phyloP scores from a whole-genome alignment of 345 rosid species.

The Raphanus sativus region DNA sequence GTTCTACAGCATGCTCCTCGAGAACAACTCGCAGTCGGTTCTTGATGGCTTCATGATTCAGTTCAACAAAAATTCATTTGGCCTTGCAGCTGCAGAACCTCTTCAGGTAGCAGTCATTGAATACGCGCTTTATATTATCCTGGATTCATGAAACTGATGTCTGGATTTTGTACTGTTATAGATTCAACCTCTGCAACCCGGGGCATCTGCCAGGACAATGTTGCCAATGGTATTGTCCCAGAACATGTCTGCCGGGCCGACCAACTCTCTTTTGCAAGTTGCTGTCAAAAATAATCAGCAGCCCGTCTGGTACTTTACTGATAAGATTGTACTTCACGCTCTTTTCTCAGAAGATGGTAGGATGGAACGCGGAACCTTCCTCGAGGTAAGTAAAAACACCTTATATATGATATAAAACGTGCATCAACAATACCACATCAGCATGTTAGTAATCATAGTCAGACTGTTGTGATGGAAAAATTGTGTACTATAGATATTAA shows the following conservation, averaged over 20 bases:
- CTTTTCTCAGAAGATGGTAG: constrained; percentile 84
- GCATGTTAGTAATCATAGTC: background rate
- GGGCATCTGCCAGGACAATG: constrained; percentile 59
- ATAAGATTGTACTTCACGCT: constrained; percentile 62
- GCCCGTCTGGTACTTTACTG: constrained; percentile 86
- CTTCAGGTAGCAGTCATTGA: constrained; percentile 61
- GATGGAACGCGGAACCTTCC: constrained; percentile 90
- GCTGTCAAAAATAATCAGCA: constrained; percentile 91
- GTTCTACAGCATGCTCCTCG: constrained; percentile 68
- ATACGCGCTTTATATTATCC: background rate
- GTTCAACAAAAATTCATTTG: constrained; percentile 89
- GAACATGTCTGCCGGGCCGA: constrained; percentile 77
- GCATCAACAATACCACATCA: background rate
- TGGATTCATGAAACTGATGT: constrained; percentile 3
- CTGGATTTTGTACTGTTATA: constrained; percentile 9
- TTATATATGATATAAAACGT: background rate
- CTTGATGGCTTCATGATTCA: constrained; percentile 99
- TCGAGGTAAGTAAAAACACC: constrained; percentile 74
- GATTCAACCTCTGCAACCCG: constrained; percentile 86
- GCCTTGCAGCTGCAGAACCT: constrained; percentile 85
- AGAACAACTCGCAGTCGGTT: constrained; percentile 69
- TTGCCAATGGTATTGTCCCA: constrained; percentile 87
- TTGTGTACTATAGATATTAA: background rate
- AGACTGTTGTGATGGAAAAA: background rate
- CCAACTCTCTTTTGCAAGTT: constrained; percentile 85